Evolutionary conservation across 2,329 filamentous ascomycete species (phyloP), one percentile per base, ranked within the genome.

Genomic region (Penicillium olsonii): DNA sequence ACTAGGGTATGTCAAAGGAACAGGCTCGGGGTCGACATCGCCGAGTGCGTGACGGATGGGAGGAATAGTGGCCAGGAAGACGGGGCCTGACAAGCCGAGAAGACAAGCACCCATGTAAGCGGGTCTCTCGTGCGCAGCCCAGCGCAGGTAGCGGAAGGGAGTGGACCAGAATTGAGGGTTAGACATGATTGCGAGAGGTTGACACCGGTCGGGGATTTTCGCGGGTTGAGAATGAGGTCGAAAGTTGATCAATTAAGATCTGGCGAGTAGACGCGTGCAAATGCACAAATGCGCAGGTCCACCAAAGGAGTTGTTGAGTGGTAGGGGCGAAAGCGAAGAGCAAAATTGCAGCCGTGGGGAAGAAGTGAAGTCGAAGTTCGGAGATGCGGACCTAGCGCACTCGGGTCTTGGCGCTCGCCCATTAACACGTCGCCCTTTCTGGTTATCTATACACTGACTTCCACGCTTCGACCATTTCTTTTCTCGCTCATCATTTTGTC

Each of bases 1-100:
- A 97, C 92, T 83, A 53, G 94, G 94, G 79, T 97, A 99, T 69
- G 91, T 95, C 72, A 92, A 76, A 26, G 94, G 94, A 57, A 97
- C 85, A 49, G 79, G 82, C 56, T 83, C 76, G 56, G 87, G 82
- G 62, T 85, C 81, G 61, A 84, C 75, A 69, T 96, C 90, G 62
- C 92, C 92, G 49, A 95, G 72, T 56, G 76, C 78, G 55, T 78
- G 75, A 70, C 92, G 79, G 61, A 95, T 77, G 40, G 90, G 87
- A 37, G 92, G 91, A 1, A 90, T 86, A 48, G 81, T 78, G 52
- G 87, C 71, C 56, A 95, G 76, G 50, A 83, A 75, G 49, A 88
- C 72, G 29, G 92, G 94, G 10, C 91, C 91, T 47, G 84, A 65
- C 57, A 74, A 77, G 61, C 89, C 92, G 59, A 97, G 76, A 50